phyloP scores from a whole-genome alignment of 2,329 filamentous ascomycete species.

The Coleophoma crateriformis region DNA sequence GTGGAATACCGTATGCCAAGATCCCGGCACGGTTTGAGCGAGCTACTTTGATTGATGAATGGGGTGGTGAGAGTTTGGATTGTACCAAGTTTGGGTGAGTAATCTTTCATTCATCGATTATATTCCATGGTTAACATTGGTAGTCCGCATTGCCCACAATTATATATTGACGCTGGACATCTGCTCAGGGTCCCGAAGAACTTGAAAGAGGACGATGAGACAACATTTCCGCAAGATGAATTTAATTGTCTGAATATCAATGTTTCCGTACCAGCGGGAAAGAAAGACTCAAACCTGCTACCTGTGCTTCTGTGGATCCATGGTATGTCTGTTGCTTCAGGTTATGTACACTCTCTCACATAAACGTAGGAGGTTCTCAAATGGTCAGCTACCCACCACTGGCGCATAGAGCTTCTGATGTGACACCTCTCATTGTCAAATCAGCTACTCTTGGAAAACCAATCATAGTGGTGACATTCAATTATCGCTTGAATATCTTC shows the following conservation, averaged over 20 bases:
- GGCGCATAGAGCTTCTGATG: slow-evolving; percentile 1
- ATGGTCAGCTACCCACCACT: slow-evolving; percentile 2
- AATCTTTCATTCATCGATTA: neutral
- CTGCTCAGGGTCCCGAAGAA: slow-evolving; percentile 1
- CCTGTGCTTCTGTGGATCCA: slow-evolving; percentile 5
- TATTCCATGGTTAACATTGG: neutral
- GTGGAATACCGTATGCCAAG: neutral
- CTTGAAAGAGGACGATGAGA: neutral
- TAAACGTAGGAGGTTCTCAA: slow-evolving; percentile 2
- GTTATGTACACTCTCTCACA: neutral
- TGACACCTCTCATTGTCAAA: slow-evolving; percentile 20
- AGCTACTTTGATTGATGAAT: neutral
- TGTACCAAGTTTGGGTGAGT: neutral
- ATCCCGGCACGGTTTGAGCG: neutral
- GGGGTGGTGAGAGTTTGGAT: neutral
- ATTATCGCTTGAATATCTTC: slow-evolving; percentile 39
- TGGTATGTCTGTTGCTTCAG: neutral
- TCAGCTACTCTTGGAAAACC: slow-evolving; percentile 29
- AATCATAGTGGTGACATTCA: slow-evolving; percentile 34
- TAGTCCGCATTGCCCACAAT: slow-evolving; percentile 6
- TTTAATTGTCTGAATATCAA: slow-evolving; percentile 4
- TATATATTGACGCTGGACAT: slow-evolving; percentile 2
- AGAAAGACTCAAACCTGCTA: neutral
- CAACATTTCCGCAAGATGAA: slow-evolving; percentile 1
- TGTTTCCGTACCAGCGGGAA: neutral